Base-by-base conservation (phyloP, 2,329 filamentous ascomycete genomes). In the Ploettnerulaceae sp. region DNA sequence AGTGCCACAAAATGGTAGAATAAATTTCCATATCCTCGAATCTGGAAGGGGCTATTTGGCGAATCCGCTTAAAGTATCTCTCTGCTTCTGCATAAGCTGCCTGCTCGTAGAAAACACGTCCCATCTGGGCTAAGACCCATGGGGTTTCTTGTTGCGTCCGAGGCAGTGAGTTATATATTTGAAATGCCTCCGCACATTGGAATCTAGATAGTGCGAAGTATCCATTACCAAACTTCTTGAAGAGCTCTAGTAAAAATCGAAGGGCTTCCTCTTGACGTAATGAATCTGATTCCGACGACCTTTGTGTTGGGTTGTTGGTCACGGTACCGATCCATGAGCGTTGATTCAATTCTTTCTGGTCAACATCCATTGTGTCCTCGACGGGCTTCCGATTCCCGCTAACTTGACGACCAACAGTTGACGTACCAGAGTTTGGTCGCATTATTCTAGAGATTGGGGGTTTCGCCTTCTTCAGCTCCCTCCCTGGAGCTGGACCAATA, bases 21-120 rank as follows among this genome's bases (percentile, higher is more conserved):
- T 95, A 98, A 26, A 97, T 83, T 64, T 98, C 93, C 90, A 97
- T 96, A 61, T 96, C 90, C 62, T 95, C 86, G 34, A 94, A 74
- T 3, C 88, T 81, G 1, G 87, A 86, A 1, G 91, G 91, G 9
- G 87, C 83, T 56, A 93, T 74, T 24, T 84, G 78, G 40, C 89
- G 82, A 55, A 98, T 79, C 46, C 82, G 81, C 48, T 81, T 76
- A 65, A 95, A 98, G 60, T 83, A 86, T 54, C 86, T 88, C 63
- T 95, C 91, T 3, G 93, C 89, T 53, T 95, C 88, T 2, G 74
- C 71, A 63, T 97, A 96, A 55, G 84, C 79, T 7, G 86, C 85
- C 64, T 91, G 87, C 69, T 98, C 93, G 64, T 95, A 95, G 62
- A 94, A 81, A 14, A 90, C 89, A 57, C 88, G 86, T 6, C 89